These are phyloP conservation scores for Teratosphaeria gauchensis DNA, from an alignment of 2,329 filamentous ascomycete species.

Conservation along the genomic window DNA sequence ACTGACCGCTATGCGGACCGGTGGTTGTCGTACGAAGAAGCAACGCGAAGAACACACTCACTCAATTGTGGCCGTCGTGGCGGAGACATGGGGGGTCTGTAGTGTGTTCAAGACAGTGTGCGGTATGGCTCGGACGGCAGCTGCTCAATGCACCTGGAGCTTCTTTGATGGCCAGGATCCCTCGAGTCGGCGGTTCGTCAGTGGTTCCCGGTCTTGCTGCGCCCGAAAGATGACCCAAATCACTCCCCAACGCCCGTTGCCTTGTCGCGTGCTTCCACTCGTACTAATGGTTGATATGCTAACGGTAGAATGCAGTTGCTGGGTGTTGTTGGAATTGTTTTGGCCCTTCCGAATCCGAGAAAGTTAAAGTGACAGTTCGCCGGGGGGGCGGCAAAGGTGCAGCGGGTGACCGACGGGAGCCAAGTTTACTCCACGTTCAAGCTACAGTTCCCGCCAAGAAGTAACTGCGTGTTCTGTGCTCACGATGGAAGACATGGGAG, in stretches of 20 bases:
- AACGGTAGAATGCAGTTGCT: not conserved
- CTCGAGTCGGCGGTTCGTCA: not conserved
- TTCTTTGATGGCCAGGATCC: not conserved
- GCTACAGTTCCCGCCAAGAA: not conserved
- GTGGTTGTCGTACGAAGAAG: not conserved
- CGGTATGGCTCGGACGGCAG: not conserved
- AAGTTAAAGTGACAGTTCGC: not conserved
- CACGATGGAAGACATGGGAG: not conserved
- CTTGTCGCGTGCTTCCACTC: not conserved
- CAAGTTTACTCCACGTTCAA: not conserved
- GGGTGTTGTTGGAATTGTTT: not conserved
- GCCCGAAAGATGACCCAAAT: not conserved
- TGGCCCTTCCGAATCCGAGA: not conserved
- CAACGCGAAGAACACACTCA: not conserved
- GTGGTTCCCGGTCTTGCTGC: not conserved
- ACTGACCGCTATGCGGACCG: not conserved
- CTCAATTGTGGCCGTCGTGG: not conserved
- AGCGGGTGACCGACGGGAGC: not conserved
- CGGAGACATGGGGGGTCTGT: not conserved
- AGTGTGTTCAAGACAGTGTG: not conserved
- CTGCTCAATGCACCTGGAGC: not conserved
- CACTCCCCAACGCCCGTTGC: not conserved
- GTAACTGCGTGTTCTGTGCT: not conserved
- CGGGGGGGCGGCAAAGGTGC: not conserved
- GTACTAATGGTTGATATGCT: not conserved